Conservation (phyloP, 805 yeast genomes). For the Torulaspora franciscae region DNA sequence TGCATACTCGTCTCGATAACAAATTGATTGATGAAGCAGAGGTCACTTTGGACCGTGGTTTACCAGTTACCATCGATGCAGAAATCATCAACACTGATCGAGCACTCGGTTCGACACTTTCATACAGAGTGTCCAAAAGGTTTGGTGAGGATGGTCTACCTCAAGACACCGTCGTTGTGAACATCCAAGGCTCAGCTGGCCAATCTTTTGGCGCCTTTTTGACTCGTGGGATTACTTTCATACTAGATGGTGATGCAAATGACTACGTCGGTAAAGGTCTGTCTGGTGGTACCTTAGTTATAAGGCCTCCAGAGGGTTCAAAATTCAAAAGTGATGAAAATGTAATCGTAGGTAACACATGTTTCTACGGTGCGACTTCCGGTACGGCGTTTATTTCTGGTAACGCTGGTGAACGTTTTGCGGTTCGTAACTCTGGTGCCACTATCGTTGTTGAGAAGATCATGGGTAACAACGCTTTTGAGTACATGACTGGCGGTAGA, state of each 20-base stretch:
- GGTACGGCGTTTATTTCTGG: slow-evolving; percentile 94
- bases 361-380: slow-evolving; percentile 95
- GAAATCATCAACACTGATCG: slow-evolving; percentile 94
- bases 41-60: slow-evolving; percentile 89
- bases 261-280: slow-evolving; percentile 98
- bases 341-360: slow-evolving; percentile 94
- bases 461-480: slow-evolving; percentile 98
- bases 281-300: slow-evolving; percentile 89
- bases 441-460: slow-evolving; percentile 90
- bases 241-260: slow-evolving; percentile 94
- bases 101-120: slow-evolving; percentile 89
- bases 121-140: slow-evolving; percentile 87
- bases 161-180: slow-evolving; percentile 91
- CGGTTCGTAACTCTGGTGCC: slow-evolving; percentile 98
- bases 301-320: slow-evolving; percentile 84
- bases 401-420: slow-evolving; percentile 97
- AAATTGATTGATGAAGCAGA: slow-evolving; percentile 95
- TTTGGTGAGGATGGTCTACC: slow-evolving; percentile 94
- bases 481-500: slow-evolving; percentile 99
- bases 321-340: slow-evolving; percentile 91
- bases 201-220: slow-evolving; percentile 98
- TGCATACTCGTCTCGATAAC: slow-evolving; percentile 91
- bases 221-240: slow-evolving; percentile 93
- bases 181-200: slow-evolving; percentile 90
- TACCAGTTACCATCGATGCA: slow-evolving; percentile 91